phyloP scores from a whole-genome alignment of 441 rosid genomes.

The Jatropha podagrica region DNA sequence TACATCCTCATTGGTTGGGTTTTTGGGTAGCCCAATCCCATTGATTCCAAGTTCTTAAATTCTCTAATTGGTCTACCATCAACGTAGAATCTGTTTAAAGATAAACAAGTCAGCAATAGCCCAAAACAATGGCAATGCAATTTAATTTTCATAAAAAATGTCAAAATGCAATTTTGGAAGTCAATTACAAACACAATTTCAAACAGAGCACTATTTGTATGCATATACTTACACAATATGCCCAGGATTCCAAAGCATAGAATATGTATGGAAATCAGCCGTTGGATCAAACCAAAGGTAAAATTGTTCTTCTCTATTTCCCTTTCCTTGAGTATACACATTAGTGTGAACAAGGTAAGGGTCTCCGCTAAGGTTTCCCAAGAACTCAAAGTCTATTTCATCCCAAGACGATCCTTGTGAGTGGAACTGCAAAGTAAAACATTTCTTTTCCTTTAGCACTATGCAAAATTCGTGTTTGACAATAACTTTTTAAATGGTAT shows the following conservation, averaged over 20 bases:
- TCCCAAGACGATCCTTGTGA: conserved; percentile 4
- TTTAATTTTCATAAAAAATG: no score
- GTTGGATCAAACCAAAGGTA: conserved; percentile 50
- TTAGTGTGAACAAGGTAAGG: conserved; percentile 44
- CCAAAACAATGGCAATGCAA: no score
- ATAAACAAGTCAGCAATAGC: background rate
- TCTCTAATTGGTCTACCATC: conserved; percentile 41
- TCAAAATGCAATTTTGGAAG: no score
- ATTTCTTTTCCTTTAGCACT: no score
- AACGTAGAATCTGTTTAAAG: conserved; percentile 27
- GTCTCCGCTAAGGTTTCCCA: conserved; percentile 43
- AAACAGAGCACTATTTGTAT: background rate
- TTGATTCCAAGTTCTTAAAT: conserved; percentile 33
- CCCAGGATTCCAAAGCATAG: conserved; percentile 46
- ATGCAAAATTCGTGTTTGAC: no score
- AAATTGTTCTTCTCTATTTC: conserved; percentile 45
- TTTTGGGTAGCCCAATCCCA: conserved; percentile 33
- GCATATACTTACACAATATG: conserved; percentile 33
- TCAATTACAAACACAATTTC: no score
- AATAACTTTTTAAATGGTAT: no score
- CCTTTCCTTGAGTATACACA: conserved; percentile 40
- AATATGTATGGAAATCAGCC: conserved; percentile 40
- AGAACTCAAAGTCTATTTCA: conserved; percentile 6
- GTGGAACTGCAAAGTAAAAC: background rate
- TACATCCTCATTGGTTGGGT: conserved; percentile 34